Base-by-base conservation (phyloP, 2,329 filamentous ascomycete genomes). In the Coleophoma crateriformis region DNA sequence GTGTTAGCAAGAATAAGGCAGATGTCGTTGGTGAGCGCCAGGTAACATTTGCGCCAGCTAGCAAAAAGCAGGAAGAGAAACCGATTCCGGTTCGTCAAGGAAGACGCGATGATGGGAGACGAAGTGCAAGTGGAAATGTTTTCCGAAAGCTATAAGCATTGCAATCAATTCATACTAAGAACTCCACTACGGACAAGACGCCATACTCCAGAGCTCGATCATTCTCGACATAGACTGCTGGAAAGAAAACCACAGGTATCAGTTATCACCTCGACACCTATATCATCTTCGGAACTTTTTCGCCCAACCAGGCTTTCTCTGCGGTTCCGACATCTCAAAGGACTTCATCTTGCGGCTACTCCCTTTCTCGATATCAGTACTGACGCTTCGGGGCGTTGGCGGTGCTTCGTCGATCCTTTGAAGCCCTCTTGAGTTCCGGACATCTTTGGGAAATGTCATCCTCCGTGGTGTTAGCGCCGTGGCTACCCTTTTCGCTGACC, bases 111-210 rank as follows among this genome's bases (percentile, higher is more conserved):
- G 64, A 66, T 33, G 65, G 65, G 27, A 79, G 87, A 60, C 74
- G 87, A 60, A 90, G 85, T 67, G 88, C 88, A 46, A 90, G 86
- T 68, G 78, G 77, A 47, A 91, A 92, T 68, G 83, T 83, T 38
- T 88, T 90, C 66, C 79, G 85, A 65, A 78, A 75, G 62, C 76
- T 88, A 73, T 85, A 71, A 62, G 49, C 47, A 45, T 39, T 37
- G 47, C 27, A 39, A 50, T 47, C 45, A 10, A 27, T 27, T 27
- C 27, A 27, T 27, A 10, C 27, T 27, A 27, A 27, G 27, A 27
- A 19, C 19, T 19, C 19, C 19, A 19, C 19, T 19, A 19, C 27
- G 6, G 8, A 27, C 27, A 27, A 27, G 27, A 27, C 27, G 27
- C 27, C 27, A 27, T 27, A 27, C 27, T 27, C 27, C 27, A 7